Evolutionary conservation across 176 grass and related monocot species (phyloP).

Genomic region (Avena eriantha): DNA sequence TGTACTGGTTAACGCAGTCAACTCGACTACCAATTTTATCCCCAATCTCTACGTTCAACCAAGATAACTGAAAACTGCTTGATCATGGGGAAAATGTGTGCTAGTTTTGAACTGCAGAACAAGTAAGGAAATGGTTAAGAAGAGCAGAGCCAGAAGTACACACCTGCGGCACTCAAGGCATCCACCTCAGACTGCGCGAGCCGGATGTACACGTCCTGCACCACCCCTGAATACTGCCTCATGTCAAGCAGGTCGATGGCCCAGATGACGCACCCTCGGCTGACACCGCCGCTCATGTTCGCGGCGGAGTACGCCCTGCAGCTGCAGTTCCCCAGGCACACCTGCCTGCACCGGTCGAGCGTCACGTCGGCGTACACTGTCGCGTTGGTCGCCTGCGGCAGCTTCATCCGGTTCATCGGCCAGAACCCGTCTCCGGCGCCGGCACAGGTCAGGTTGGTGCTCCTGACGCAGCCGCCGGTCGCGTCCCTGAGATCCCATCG

Average conservation of each 20-base stretch:
- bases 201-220: slow-evolving; percentile 55
- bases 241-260: slow-evolving; percentile 61
- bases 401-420: slow-evolving; percentile 51
- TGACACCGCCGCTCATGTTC: slow-evolving; percentile 38
- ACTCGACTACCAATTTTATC: not conserved
- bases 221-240: slow-evolving; percentile 24
- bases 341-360: slow-evolving; percentile 46
- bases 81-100: not conserved
- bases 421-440: slow-evolving; percentile 54
- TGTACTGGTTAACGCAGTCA: not conserved
- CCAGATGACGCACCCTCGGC: slow-evolving; percentile 56
- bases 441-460: slow-evolving; percentile 33
- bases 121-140: not conserved
- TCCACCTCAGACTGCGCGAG: slow-evolving; percentile 59
- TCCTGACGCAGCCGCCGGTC: slow-evolving; percentile 49
- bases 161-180: slow-evolving; percentile 46
- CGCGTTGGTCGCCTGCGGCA: slow-evolving; percentile 55
- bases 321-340: slow-evolving; percentile 52
- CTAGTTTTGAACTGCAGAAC: not conserved
- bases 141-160: not conserved
- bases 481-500: slow-evolving; percentile 50
- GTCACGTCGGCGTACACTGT: slow-evolving; percentile 35
- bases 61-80: not conserved
- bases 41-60: not conserved
- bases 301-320: slow-evolving; percentile 56